Evolutionary conservation across 2,329 filamentous ascomycete species (phyloP), one percentile per base, ranked within the genome.

Genomic region (Trichothecium sympodiale): DNA sequence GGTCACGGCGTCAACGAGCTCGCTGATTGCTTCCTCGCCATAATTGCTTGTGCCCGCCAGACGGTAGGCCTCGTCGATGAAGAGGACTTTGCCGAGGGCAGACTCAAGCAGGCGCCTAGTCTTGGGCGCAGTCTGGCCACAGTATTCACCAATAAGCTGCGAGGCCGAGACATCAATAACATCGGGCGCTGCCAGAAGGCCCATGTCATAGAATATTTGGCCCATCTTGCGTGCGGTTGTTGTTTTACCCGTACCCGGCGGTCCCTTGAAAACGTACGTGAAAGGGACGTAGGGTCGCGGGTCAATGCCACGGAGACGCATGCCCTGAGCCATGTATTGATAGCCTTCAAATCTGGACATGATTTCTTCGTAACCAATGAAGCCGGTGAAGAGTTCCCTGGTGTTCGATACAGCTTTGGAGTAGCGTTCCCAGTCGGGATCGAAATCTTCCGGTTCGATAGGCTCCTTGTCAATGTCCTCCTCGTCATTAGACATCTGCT

Each of bases 161-260:
- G 74, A 73, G 0, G 77, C 77, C 0, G 81, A 85, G 35, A 67
- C 71, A 41, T 84, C 77, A 0, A 78, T 51, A 0, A 84, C 77
- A 29, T 80, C 71, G 0, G 65, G 65, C 0, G 65, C 62, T 0
- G 73, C 58, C 0, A 87, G 59, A 32, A 86, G 69, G 0, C 80
- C 80, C 67, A 87, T 74, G 47, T 86, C 74, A 46, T 83, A 85
- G 47, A 74, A 87, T 0, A 87, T 62, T 42, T 83, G 70, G 2
- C 81, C 82, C 62, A 87, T 77, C 41, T 77, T 80, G 26, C 67
- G 61, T 0, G 83, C 83, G 0, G 66, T 84, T 0, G 74, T 76
- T 0, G 80, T 85, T 49, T 86, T 86, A 0, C 81, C 82, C 0
- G 80, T 85, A 0, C 74, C 77, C 18, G 76, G 74, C 0, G 56